These are phyloP conservation scores for Oryza australiensis DNA, from an alignment of 176 grass and related monocot species.

Conservation along the genomic window DNA sequence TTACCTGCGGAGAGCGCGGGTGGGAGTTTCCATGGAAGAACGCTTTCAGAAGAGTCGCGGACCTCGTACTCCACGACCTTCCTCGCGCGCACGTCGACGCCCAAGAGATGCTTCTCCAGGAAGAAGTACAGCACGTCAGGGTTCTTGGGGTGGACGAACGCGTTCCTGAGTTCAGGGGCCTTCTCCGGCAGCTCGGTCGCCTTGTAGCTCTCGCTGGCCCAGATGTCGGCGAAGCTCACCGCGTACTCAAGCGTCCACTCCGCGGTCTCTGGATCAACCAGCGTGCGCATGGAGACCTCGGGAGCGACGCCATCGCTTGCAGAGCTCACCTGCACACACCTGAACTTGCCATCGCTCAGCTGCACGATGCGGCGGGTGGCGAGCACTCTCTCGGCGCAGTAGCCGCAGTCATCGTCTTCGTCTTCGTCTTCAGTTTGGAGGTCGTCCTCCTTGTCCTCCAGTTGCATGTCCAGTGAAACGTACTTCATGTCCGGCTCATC, in stretches of 20 bases:
- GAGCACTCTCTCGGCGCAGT: neutral
- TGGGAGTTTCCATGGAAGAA: neutral
- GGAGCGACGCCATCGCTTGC: neutral
- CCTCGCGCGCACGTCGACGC: neutral
- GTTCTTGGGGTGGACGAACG: neutral
- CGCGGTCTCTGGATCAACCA: neutral
- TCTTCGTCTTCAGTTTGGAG: no score
- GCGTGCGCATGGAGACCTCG: neutral
- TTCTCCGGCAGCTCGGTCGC: neutral
- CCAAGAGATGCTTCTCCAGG: neutral
- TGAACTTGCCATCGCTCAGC: slow-evolving; percentile 10
- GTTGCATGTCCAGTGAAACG: neutral
- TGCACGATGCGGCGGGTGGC: neutral
- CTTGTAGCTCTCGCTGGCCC: neutral
- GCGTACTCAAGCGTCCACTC: slow-evolving; percentile 22
- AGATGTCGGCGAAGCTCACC: slow-evolving; percentile 23
- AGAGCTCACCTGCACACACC: neutral
- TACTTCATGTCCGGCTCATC: neutral
- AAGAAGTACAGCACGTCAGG: neutral
- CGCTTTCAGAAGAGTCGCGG: neutral
- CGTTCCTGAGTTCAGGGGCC: neutral
- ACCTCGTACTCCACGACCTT: neutral
- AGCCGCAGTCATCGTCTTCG: neutral
- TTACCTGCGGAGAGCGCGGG: neutral
- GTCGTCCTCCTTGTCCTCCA: neutral